Conservation (phyloP, 164 flowering plant species). For the Piper longum region DNA sequence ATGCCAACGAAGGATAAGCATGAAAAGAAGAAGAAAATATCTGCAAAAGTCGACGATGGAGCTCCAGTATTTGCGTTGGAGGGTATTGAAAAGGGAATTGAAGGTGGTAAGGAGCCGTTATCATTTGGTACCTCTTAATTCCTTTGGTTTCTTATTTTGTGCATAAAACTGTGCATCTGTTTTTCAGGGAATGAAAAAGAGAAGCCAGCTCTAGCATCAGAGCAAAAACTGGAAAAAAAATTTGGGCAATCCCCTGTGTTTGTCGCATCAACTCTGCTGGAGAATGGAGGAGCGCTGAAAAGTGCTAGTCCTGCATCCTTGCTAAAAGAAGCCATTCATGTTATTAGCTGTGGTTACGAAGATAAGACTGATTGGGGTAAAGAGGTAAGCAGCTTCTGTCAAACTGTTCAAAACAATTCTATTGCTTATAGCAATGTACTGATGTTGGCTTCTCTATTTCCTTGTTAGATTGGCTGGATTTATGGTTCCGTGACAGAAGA, state of each 20-base stretch:
- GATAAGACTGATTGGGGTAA: conserved; percentile 79
- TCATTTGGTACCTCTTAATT: background rate
- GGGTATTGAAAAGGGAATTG: conserved; percentile 39
- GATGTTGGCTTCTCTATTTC: background rate
- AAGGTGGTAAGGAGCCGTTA: conserved; percentile 16
- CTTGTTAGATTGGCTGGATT: conserved; percentile 56
- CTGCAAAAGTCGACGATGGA: conserved; percentile 19
- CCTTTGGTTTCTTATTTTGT: background rate
- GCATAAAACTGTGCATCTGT: conserved; percentile 1
- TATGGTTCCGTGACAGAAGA: conserved; percentile 61
- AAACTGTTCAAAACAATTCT: background rate
- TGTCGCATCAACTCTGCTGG: conserved; percentile 50
- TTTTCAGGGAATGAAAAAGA: conserved; percentile 31
- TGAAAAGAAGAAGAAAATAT: conserved; percentile 29
- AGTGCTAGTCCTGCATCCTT: conserved; percentile 42
- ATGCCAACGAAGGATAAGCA: conserved; percentile 25
- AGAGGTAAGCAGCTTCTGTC: conserved; percentile 30
- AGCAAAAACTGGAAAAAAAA: conserved; percentile 47
- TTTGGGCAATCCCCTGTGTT: conserved; percentile 70
- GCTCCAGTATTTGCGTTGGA: conserved; percentile 27
- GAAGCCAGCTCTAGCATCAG: conserved; percentile 22
- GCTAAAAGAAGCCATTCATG: conserved; percentile 73
- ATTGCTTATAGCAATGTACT: background rate
- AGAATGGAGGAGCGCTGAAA: conserved; percentile 42
- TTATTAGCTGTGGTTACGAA: conserved; percentile 70